phyloP scores from a whole-genome alignment of 2,329 filamentous ascomycete genomes.

The Aspergillus pseudonomiae region DNA sequence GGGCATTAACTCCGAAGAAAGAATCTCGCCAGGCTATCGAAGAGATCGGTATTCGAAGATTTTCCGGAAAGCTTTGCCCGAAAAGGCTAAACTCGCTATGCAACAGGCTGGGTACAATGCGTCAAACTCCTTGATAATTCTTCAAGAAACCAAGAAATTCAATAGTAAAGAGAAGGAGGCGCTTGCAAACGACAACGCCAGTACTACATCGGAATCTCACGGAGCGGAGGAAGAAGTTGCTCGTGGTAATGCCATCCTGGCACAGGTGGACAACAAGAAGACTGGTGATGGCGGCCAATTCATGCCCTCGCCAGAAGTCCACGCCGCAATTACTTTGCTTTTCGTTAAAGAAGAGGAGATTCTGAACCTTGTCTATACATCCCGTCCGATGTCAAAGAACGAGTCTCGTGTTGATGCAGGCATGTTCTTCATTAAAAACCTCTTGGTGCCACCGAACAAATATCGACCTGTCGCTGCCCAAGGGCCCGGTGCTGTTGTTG shows the following conservation, averaged over 20 bases:
- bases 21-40: slow-evolving; percentile 78
- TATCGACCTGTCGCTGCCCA: slow-evolving; percentile 86
- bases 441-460: slow-evolving; percentile 89
- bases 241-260: slow-evolving; percentile 53
- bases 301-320: slow-evolving; percentile 80
- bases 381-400: slow-evolving; percentile 65
- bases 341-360: slow-evolving; percentile 89
- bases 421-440: slow-evolving; percentile 89
- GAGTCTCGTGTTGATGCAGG: slow-evolving; percentile 67
- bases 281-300: slow-evolving; percentile 60
- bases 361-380: slow-evolving; percentile 80
- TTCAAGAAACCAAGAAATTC: slow-evolving; percentile 51
- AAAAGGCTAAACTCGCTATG: slow-evolving; percentile 79
- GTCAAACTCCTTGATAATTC: slow-evolving; percentile 69
- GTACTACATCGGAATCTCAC: slow-evolving; percentile 56
- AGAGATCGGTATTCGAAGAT: slow-evolving; percentile 94
- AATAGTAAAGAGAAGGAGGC: slow-evolving; percentile 36
- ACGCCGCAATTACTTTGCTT: slow-evolving; percentile 73
- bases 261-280: slow-evolving; percentile 38
- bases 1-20: slow-evolving; percentile 38
- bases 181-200: slow-evolving; percentile 53
- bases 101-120: slow-evolving; percentile 67
- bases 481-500: slow-evolving; percentile 78
- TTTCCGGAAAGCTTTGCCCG: slow-evolving; percentile 77
- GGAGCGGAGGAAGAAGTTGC: slow-evolving; percentile 62